phyloP scores from a whole-genome alignment of 2,329 filamentous ascomycete species.

The Aureobasidium mangrovei region DNA sequence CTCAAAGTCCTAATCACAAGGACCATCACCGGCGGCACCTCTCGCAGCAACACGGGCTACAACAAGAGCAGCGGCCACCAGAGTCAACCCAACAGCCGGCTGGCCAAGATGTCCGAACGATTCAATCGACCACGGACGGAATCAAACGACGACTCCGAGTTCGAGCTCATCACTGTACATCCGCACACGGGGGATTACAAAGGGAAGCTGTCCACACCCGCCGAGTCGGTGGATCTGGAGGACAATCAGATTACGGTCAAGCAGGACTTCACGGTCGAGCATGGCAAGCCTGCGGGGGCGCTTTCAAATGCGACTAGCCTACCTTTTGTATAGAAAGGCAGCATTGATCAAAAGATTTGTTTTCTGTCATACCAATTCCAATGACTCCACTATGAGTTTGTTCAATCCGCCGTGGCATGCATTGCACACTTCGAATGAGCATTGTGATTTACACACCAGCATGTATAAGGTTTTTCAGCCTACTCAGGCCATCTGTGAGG shows the following conservation, averaged over 20 bases:
- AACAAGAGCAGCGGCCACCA: neutral
- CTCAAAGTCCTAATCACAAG: constrained; percentile 8
- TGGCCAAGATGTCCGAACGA: neutral
- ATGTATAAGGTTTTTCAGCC: no score
- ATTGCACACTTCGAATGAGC: no score
- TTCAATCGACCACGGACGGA: neutral
- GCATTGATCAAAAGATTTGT: no score
- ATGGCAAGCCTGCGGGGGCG: no score
- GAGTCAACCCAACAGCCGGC: neutral
- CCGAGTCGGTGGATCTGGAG: neutral
- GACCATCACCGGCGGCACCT: neutral
- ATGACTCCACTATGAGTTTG: no score
- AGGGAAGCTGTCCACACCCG: neutral
- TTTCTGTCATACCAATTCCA: no score
- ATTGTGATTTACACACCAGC: no score
- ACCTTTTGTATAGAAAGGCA: no score
- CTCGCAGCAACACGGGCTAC: neutral
- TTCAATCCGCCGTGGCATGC: no score
- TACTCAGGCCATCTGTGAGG: no score
- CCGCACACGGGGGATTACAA: neutral
- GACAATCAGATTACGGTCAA: neutral
- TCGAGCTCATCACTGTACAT: neutral
- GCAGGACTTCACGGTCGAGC: neutral
- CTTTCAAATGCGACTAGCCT: no score
- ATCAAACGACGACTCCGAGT: neutral